Conservation (phyloP, 2,329 filamentous ascomycete species). For the Aaosphaeria arxii region DNA sequence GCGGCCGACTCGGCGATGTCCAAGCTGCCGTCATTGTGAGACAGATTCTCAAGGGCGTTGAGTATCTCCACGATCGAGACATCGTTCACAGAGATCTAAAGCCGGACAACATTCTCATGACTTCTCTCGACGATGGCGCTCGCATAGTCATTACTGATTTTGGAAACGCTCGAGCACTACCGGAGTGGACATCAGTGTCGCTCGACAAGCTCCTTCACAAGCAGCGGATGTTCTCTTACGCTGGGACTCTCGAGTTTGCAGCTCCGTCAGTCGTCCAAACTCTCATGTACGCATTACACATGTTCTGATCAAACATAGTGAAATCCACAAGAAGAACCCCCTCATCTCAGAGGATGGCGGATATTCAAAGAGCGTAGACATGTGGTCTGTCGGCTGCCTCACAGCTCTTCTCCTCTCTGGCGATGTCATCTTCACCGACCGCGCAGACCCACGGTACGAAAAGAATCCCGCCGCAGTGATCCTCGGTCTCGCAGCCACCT, state of each 20-base stretch:
- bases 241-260: slow-evolving; percentile 56
- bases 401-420: slow-evolving; percentile 52
- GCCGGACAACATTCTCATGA: slow-evolving; percentile 62
- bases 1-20: slow-evolving; percentile 45
- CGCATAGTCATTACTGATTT: slow-evolving; percentile 62
- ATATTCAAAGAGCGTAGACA: slow-evolving; percentile 58
- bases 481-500: slow-evolving; percentile 32
- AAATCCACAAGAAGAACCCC: slow-evolving; percentile 33
- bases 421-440: slow-evolving; percentile 45
- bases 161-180: slow-evolving; percentile 50
- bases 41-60: slow-evolving; percentile 57
- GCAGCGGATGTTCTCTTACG: slow-evolving; percentile 51
- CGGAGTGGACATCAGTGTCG: slow-evolving; percentile 7
- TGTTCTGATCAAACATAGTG: slow-evolving; percentile 14
- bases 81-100: slow-evolving; percentile 64
- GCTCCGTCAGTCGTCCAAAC: slow-evolving; percentile 51
- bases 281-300: neutral
- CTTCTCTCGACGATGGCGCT: slow-evolving; percentile 48
- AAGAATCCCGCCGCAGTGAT: slow-evolving; percentile 24
- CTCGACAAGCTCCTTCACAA: slow-evolving; percentile 3
- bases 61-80: slow-evolving; percentile 54
- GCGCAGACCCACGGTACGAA: slow-evolving; percentile 25
- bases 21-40: slow-evolving; percentile 54
- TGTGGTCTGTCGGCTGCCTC: slow-evolving; percentile 62
- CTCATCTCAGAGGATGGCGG: slow-evolving; percentile 31